Base-by-base conservation (phyloP, 2,329 filamentous ascomycete species). In the Dactylellina leptospora region DNA sequence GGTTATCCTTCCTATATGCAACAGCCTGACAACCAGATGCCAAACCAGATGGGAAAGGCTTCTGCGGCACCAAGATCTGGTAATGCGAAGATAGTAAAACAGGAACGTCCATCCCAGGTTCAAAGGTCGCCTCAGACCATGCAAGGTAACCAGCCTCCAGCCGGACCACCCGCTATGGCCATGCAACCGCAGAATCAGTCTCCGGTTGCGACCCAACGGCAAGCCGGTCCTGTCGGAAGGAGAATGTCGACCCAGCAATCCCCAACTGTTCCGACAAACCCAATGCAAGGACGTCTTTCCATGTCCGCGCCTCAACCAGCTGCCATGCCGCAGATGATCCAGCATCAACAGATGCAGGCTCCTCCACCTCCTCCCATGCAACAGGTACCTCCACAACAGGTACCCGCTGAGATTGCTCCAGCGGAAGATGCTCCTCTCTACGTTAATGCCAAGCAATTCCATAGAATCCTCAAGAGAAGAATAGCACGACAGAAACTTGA, bases 361-460 rank as follows among this genome's bases (percentile, higher is more conserved):
- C 80, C 83, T 59, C 81, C 81, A 30, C 80, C 82, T 11, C 80
- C 82, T 16, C 80, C 83, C 56, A 81, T 81, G 44, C 80, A 81
- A 9, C 80, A 82, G n/a, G 88, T 89, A 81, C 85, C 86, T 74
- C 87, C 87, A 69, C 86, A 86, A 47, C 86, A 87, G 2, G 88
- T 91, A 74, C 93, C 92, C 0, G 91, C 92, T 5, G 93, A 97
- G 78, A 87, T 95, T 2, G 84, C 85, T 11, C 85, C 85, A 11
- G 87, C 88, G 2, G 95, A 97, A 79, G 95, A 99, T 78, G 93
- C 93, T 0, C 95, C 95, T 0, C 83, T 99, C 0, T 99, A 99
- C 77, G 95, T 99, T 78, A 99, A 99, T 77, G 95, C 95, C 3
- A 99, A 99, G 80, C 95, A 99, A 78, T 99, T 99, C 76, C 95